Percentiles rank a stretch among this genome's conserved stretches.
These are phyloP conservation scores for Fusarium sp. DNA, from an alignment of 2,329 filamentous ascomycete species.

Conservation along the genomic window DNA sequence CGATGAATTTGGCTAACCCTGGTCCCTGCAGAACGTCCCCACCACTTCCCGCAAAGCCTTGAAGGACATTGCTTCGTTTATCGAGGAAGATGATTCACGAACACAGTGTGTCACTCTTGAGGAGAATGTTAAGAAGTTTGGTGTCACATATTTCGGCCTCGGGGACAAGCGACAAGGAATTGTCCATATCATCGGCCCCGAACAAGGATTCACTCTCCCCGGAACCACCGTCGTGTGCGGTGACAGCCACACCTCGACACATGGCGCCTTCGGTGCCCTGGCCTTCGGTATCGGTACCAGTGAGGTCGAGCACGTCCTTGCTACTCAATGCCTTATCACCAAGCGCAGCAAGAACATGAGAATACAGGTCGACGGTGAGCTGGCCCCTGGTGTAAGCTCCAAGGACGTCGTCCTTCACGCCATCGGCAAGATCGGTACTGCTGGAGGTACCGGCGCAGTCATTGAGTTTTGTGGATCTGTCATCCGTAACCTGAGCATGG, in stretches of 20 bases:
- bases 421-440: conserved; percentile 94
- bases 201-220: conserved; percentile 98
- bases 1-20: conserved; percentile 33
- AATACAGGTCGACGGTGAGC: conserved; percentile 91
- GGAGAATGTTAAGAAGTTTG: conserved; percentile 97
- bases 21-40: conserved; percentile 80
- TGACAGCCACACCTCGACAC: conserved; percentile 97
- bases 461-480: conserved; percentile 98
- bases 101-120: conserved; percentile 96
- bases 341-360: conserved; percentile 99
- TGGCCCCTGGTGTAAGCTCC: conserved; percentile 91
- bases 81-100: conserved; percentile 93
- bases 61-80: conserved; percentile 93
- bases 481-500: conserved; percentile 90
- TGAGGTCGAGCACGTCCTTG: conserved; percentile 98
- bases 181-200: conserved; percentile 97
- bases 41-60: conserved; percentile 91
- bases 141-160: conserved; percentile 96
- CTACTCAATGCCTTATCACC: conserved; percentile 94
- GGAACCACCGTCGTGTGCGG: conserved; percentile 97
- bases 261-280: conserved; percentile 94
- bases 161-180: conserved; percentile 98
- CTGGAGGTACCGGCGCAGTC: conserved; percentile 92
- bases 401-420: conserved; percentile 95
- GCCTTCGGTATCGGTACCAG: conserved; percentile 98